Evolutionary conservation across 2,329 filamentous ascomycete species (phyloP).

Genomic region (Chrysosporium keratinophilum): DNA sequence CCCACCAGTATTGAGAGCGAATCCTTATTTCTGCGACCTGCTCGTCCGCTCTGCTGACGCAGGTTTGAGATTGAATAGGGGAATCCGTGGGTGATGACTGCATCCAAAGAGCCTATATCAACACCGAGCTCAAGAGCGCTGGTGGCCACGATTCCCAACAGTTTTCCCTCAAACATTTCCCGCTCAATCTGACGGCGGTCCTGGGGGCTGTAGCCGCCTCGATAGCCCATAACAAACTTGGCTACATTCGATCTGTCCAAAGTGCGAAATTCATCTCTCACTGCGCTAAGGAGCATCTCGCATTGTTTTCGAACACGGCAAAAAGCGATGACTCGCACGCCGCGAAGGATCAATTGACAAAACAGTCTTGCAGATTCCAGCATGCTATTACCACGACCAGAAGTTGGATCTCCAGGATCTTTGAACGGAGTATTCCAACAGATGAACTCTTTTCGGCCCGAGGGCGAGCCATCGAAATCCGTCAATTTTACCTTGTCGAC

Average conservation of each 20-base stretch:
- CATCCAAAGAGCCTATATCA: slow-evolving; percentile 88
- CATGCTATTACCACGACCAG: slow-evolving; percentile 72
- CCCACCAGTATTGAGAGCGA: slow-evolving; percentile 83
- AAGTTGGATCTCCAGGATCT: slow-evolving; percentile 75
- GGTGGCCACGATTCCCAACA: slow-evolving; percentile 87
- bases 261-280: slow-evolving; percentile 64
- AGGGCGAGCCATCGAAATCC: slow-evolving; percentile 86
- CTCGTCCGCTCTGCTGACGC: slow-evolving; percentile 86
- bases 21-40: slow-evolving; percentile 84
- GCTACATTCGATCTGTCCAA: slow-evolving; percentile 66
- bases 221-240: slow-evolving; percentile 82
- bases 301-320: slow-evolving; percentile 80
- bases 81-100: slow-evolving; percentile 87
- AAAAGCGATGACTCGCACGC: slow-evolving; percentile 86
- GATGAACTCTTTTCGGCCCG: slow-evolving; percentile 84
- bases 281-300: slow-evolving; percentile 68
- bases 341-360: slow-evolving; percentile 76
- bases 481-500: slow-evolving; percentile 69
- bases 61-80: slow-evolving; percentile 93
- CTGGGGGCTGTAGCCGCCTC: slow-evolving; percentile 86
- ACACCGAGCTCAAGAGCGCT: slow-evolving; percentile 88
- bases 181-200: slow-evolving; percentile 79
- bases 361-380: slow-evolving; percentile 83
- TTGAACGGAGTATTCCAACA: slow-evolving; percentile 98
- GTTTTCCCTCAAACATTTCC: slow-evolving; percentile 93